Percentiles rank a stretch among this genome's conserved stretches.
These are phyloP conservation scores for Botryosphaeria agaves DNA, from an alignment of 2,329 filamentous ascomycete genomes.

Conservation along the genomic window DNA sequence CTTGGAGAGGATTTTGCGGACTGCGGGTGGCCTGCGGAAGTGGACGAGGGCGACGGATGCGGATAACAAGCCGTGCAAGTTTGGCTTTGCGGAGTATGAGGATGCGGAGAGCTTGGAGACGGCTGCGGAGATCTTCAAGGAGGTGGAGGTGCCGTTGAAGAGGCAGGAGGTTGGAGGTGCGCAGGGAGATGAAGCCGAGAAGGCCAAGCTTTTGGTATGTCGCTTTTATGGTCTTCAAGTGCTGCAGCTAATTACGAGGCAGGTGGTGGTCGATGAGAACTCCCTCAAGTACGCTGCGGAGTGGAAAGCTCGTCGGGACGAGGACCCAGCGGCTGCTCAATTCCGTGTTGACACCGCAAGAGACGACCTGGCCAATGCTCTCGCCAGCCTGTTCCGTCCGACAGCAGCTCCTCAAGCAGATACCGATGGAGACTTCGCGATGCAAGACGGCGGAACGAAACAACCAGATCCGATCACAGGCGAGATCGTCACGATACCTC, in stretches of 20 bases:
- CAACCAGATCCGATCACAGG: constrained; percentile 43
- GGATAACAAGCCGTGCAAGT: constrained; percentile 68
- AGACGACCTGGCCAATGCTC: constrained; percentile 45
- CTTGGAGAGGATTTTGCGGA: constrained; percentile 58
- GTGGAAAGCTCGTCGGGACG: constrained; percentile 49
- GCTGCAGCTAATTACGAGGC: constrained; percentile 7
- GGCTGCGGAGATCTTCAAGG: constrained; percentile 68
- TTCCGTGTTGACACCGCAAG: constrained; percentile 54
- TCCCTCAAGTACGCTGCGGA: constrained; percentile 76
- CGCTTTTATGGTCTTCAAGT: constrained; percentile 6
- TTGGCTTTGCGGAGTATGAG: constrained; percentile 92
- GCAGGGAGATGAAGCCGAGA: constrained; percentile 39
- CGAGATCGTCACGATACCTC: constrained; percentile 78
- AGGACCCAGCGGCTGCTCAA: constrained; percentile 44
- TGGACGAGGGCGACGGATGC: constrained; percentile 70
- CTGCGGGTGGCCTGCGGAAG: constrained; percentile 62
- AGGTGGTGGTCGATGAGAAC: constrained; percentile 60
- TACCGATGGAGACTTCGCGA: constrained; percentile 47
- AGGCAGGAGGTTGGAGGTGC: constrained; percentile 40
- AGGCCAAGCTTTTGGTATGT: constrained; percentile 45
- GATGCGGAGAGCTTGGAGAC: constrained; percentile 75
- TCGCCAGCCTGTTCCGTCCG: constrained; percentile 47
- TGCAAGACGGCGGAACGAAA: constrained; percentile 41
- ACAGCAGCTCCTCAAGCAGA: constrained; percentile 28
- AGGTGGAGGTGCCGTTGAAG: constrained; percentile 66